Base-by-base conservation (phyloP, 352 stramenopile species). In the Phytophthora podocarpi region DNA sequence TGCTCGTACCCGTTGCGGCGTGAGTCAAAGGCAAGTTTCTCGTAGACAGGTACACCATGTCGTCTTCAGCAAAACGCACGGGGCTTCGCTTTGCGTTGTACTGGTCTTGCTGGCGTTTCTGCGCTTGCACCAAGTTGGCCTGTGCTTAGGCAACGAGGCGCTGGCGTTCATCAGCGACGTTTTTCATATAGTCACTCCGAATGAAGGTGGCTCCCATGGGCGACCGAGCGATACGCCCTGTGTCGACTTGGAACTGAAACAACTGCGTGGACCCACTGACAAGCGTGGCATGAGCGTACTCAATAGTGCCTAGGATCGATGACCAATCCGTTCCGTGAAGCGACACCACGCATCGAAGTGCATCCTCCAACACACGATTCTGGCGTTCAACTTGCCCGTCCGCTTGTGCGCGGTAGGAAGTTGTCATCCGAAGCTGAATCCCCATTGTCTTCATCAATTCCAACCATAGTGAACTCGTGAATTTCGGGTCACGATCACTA, bases 231-330 rank as follows among this genome's bases (percentile, higher is more conserved):
- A 58, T 36, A 37, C 51, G 36, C 0, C 51, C 51, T 5, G 39
- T 59, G 21, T 59, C 51, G 28, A 59, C 50, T 2, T 59, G n/a
- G 20, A 59, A 59, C 7, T 26, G 50, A 2, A 27, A 50, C n/a
- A 59, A 20, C 28, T 51, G 42, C 7, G 51, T 59, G 3, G 39
- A 59, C 0, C 36, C 11, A 12, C 27, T 49, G 13, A 51, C 13
- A 4, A 59, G 39, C 8, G 51, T 59, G 1, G 51, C 18, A 15
- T 59, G 39, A 2, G 28, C 20, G 15, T 27, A 45, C 15, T 59
- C 50, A 3, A 50, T 30, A 8, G 50, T 59, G 4, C 16, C 24
- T 20, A 59, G 40, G 7, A 59, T 28, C 7, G 43, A 36, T 9
- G 18, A 15, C 49, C 49, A 48, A 15, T 58, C 27, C 0, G 36